phyloP scores from a whole-genome alignment of 192 early-diverging fungal species.

The Coemansia sp. region DNA sequence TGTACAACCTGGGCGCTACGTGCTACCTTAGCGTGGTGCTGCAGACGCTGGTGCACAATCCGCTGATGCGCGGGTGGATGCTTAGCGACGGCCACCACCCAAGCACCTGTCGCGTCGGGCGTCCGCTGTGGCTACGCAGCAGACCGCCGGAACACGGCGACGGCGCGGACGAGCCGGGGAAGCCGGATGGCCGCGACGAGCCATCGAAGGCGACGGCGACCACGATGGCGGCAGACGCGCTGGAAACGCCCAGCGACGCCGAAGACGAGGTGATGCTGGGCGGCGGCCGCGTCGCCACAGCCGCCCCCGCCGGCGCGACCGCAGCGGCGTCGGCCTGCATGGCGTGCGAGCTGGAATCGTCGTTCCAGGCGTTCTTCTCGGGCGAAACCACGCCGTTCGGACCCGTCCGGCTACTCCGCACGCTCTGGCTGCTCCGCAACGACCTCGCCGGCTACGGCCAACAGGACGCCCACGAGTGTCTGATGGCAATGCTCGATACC shows the following conservation, averaged over 20 bases:
- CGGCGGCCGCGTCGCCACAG: neutral
- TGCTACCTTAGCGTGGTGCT: slow-evolving; percentile 96
- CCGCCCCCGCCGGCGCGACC: neutral
- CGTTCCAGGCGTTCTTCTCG: slow-evolving; percentile 76
- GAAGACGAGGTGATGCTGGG: slow-evolving; percentile 15
- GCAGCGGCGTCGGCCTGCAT: slow-evolving; percentile 59
- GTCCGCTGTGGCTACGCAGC: slow-evolving; percentile 3
- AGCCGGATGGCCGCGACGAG: neutral
- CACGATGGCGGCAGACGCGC: too few relatives aligned
- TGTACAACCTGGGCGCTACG: slow-evolving; percentile 89
- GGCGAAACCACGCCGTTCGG: slow-evolving; percentile 71
- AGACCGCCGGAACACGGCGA: too few relatives aligned
- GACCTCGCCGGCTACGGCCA: slow-evolving; percentile 90
- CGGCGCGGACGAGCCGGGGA: too few relatives aligned
- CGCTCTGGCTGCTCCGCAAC: slow-evolving; percentile 85
- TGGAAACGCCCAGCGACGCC: neutral
- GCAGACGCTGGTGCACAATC: slow-evolving; percentile 91
- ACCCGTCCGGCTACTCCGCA: slow-evolving; percentile 76
- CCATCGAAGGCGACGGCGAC: too few relatives aligned
- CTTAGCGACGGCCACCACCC: slow-evolving; percentile 85
- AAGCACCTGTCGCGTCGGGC: slow-evolving; percentile 56
- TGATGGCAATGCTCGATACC: slow-evolving; percentile 83
- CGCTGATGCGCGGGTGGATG: slow-evolving; percentile 83
- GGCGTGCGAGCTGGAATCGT: slow-evolving; percentile 87
- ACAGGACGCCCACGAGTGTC: slow-evolving; percentile 98